Conservation (phyloP, 768 basidiomycete genomes). For the Mrakia gelida region DNA sequence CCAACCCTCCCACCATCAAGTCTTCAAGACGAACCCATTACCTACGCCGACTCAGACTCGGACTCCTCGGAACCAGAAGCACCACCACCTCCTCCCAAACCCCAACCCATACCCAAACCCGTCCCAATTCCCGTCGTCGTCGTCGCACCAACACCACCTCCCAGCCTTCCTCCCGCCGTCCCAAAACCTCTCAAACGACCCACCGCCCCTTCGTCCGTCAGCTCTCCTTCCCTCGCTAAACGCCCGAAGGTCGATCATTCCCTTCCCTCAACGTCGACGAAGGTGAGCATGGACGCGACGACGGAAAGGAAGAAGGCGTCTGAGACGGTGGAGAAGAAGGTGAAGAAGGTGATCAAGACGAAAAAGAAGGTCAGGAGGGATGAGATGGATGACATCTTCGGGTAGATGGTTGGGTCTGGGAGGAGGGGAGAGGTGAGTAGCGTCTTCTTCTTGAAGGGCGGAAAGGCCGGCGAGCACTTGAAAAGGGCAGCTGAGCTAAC, state of each 20-base stretch:
- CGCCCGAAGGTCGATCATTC: not conserved
- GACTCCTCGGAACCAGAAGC: not conserved
- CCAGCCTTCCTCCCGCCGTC: not conserved
- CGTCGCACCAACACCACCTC: not conserved
- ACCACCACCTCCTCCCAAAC: not conserved
- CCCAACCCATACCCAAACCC: not conserved
- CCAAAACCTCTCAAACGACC: not conserved
- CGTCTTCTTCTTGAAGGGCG: too few relatives aligned
- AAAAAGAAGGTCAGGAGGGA: constrained; percentile 22
- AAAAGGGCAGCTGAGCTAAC: too few relatives aligned
- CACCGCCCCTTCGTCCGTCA: not conserved
- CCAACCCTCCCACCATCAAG: not conserved
- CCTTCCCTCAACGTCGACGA: not conserved
- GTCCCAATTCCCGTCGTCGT: not conserved
- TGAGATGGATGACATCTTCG: constrained; percentile 29
- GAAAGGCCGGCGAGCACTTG: too few relatives aligned
- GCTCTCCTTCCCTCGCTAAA: not conserved
- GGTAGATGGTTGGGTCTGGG: not conserved
- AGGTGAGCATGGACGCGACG: not conserved
- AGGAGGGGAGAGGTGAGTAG: too few relatives aligned
- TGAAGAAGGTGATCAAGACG: too few relatives aligned
- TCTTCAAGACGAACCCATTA: not conserved
- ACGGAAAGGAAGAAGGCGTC: not conserved
- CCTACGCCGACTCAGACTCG: not conserved
- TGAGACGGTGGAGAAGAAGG: constrained; percentile 8